Conservation (phyloP, 2,329 filamentous ascomycete genomes). For the Cytospora paraplurivora region DNA sequence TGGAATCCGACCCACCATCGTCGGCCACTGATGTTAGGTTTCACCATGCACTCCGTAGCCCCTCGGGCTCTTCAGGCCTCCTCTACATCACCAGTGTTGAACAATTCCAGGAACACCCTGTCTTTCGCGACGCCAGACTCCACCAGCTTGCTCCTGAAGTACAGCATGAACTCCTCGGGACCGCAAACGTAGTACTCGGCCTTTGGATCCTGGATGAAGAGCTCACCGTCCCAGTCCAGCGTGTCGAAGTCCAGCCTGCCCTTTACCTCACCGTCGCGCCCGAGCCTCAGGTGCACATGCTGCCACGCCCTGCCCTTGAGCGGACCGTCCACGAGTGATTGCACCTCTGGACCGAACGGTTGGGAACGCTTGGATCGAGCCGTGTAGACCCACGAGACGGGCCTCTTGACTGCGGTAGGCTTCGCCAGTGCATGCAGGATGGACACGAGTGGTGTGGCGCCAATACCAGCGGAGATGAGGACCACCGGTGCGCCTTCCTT, state of each 20-base stretch:
- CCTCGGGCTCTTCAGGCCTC: conserved; percentile 28
- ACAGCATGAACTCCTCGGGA: conserved; percentile 69
- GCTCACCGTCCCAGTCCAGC: conserved; percentile 52
- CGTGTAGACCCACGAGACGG: conserved; percentile 65
- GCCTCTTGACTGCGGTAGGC: conserved; percentile 41
- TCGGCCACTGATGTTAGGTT: background rate
- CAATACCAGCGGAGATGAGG: conserved; percentile 69
- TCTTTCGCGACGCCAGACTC: conserved; percentile 57
- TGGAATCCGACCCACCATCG: no score
- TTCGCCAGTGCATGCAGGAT: conserved; percentile 61
- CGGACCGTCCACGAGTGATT: conserved; percentile 47
- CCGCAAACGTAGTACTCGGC: conserved; percentile 75
- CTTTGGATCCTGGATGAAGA: conserved; percentile 56
- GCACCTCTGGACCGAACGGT: conserved; percentile 55
- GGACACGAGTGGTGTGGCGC: conserved; percentile 65
- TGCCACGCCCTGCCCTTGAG: conserved; percentile 47
- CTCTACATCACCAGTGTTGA: conserved; percentile 56
- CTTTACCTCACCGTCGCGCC: conserved; percentile 51
- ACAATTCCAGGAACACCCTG: conserved; percentile 68
- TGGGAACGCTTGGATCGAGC: conserved; percentile 52
- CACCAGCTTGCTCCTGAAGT: conserved; percentile 55
- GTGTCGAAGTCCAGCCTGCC: conserved; percentile 57
- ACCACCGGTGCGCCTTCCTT: conserved; percentile 57
- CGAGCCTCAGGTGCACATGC: conserved; percentile 61
- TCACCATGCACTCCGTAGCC: background rate